Base-by-base conservation (phyloP, 169 alveolate genomes). In the Plasmodium reichenowi region DNA sequence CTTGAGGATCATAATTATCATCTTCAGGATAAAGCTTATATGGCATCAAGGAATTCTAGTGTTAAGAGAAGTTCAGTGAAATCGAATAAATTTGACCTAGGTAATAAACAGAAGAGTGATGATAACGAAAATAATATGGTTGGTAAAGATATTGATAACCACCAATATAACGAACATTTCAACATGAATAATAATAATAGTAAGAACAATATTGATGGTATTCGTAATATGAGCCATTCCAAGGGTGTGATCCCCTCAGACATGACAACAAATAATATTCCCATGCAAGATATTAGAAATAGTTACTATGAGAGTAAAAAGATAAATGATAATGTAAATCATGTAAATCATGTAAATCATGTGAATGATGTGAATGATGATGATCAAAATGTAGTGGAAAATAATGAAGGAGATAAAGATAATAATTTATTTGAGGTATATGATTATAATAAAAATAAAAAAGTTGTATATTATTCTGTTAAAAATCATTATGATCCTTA, bases 401-500 rank as follows among this genome's bases (percentile, higher is more conserved):
- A 63, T 13, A 63, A 48, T 2, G 58, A 62, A 4, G 59, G n/a
- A 22, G 20, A 38, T 29, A 62, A 15, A n/a, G 17, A 76, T 22
- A 76, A 76, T 56, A 76, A 76, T 22, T 22, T 76, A 17, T 67
- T 76, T 43, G 88, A 76, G 66, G 74, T 76, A 6, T 76, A 76
- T 38, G 88, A 76, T 38, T 54, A 63, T 64, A 76, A 64, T 12
- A 64, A 76, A 15, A 76, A 76, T 22, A 76, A 76, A 64, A 76
- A 76, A 48, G 68, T 76, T 10, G 66, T 76, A 1, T 76, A 76
- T 58, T 76, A 76, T 38, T 29, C 74, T 26, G 88, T 76, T 43
- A 76, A 76, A 43, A 76, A 76, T 38, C 88, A 76, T 10, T 76
- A 76, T 67, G 54, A 76, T 56, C 88, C 88, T 5, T 63, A 22